Percentiles rank a stretch among this genome's conserved stretches.
These are phyloP conservation scores for Pestalotiopsis sp. DNA, from an alignment of 2,329 filamentous ascomycete species.

Conservation along the genomic window DNA sequence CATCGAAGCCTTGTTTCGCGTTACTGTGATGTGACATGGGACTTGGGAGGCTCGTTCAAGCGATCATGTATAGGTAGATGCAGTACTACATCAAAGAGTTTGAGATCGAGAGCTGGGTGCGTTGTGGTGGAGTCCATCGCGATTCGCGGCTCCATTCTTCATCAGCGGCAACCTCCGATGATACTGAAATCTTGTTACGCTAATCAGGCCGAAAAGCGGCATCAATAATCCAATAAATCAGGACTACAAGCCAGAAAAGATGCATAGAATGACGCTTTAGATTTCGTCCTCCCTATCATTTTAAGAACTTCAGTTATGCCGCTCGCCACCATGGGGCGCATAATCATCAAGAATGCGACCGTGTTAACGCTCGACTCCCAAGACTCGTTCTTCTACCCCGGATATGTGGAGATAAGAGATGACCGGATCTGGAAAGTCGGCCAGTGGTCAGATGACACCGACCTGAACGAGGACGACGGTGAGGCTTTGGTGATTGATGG, in stretches of 20 bases:
- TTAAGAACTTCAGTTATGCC: too few species aligned
- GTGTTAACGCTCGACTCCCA: conserved; percentile 23
- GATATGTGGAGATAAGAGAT: conserved; percentile 22
- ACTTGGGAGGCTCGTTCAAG: too few species aligned
- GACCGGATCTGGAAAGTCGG: conserved; percentile 21
- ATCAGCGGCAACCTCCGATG: not conserved
- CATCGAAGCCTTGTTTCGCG: too few species aligned
- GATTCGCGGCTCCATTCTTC: too few species aligned
- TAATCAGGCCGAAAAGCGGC: not conserved
- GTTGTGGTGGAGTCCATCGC: not conserved
- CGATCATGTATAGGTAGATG: too few species aligned
- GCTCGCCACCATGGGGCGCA: conserved; percentile 12
- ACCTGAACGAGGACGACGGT: conserved; percentile 17
- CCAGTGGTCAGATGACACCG: not conserved
- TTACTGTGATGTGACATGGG: too few species aligned
- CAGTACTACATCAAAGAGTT: too few species aligned
- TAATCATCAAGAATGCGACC: conserved; percentile 23
- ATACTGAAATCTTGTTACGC: not conserved
- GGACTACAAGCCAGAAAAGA: too few species aligned
- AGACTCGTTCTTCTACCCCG: conserved; percentile 23
- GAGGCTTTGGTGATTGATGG: conserved; percentile 23
- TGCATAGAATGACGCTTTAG: too few species aligned
- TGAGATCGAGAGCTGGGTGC: not conserved
- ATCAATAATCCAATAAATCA: not conserved
- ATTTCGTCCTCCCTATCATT: too few species aligned